Evolutionary conservation across 306 rosid species (phyloP).

Genomic region (Ochetophila trinervis): DNA sequence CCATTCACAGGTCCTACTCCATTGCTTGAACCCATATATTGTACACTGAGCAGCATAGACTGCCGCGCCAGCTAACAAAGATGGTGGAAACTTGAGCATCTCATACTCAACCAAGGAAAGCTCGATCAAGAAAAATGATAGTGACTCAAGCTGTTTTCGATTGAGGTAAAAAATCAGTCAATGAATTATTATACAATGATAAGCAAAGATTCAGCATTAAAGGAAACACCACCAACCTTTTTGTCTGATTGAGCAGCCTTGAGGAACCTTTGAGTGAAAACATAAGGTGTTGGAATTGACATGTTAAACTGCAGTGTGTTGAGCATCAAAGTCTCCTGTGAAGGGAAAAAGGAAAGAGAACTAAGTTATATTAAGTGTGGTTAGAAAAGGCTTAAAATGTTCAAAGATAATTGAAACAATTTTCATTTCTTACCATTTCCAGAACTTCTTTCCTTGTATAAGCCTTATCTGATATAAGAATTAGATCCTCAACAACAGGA

Average conservation of each 20-base stretch:
- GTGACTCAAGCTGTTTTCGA: slow-evolving; percentile 62
- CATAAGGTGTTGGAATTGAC: slow-evolving; percentile 89
- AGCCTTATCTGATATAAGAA: slow-evolving; percentile 88
- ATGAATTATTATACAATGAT: neutral
- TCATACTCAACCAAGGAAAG: slow-evolving; percentile 83
- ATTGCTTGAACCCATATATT: slow-evolving; percentile 51
- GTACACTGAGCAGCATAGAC: slow-evolving; percentile 73
- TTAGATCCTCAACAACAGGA: slow-evolving; percentile 81
- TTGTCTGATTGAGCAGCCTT: slow-evolving; percentile 90
- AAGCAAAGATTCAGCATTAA: neutral
- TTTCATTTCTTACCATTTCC: slow-evolving; percentile 61
- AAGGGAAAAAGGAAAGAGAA: neutral
- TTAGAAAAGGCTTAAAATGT: neutral
- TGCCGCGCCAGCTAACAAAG: slow-evolving; percentile 85
- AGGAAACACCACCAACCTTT: slow-evolving; percentile 40
- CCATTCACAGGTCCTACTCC: slow-evolving; percentile 88
- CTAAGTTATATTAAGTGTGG: neutral
- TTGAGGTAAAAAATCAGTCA: neutral
- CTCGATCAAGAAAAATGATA: slow-evolving; percentile 86
- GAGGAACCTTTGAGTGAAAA: slow-evolving; percentile 77
- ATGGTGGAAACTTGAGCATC: slow-evolving; percentile 81
- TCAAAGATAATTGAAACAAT: neutral
- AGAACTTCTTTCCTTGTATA: slow-evolving; percentile 75
- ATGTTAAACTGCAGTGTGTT: slow-evolving; percentile 79
- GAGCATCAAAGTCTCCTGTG: slow-evolving; percentile 84